Evolutionary conservation across 495 filamentous ascomycete species (phyloP).

Genomic region (Neurospora sp.): DNA sequence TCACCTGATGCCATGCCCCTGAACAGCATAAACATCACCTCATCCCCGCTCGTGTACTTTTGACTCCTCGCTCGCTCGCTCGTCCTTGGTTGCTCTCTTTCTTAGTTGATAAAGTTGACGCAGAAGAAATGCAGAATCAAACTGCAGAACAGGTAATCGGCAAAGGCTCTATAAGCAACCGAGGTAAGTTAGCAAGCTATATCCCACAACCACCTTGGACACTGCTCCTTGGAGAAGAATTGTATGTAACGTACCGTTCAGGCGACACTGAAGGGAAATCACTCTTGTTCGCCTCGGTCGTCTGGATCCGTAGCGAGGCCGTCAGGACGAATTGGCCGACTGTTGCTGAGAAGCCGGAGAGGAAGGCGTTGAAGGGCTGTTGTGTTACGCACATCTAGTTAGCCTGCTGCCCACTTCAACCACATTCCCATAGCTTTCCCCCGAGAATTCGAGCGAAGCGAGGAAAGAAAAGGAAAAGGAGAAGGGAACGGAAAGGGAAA

Average conservation of each 20-base stretch:
- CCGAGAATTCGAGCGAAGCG: no score
- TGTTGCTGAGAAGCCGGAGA: conserved; percentile 87
- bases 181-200: no score
- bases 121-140: conserved; percentile 98
- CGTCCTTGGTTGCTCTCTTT: neutral
- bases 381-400: no score
- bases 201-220: no score
- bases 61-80: neutral
- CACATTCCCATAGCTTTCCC: no score
- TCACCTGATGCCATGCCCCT: neutral
- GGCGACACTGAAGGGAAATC: conserved; percentile 60
- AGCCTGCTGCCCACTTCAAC: no score
- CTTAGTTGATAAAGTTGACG: conserved; percentile 97
- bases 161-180: conserved; percentile 56
- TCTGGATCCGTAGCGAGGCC: conserved; percentile 83
- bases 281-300: conserved; percentile 61
- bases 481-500: no score
- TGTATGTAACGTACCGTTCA: conserved; percentile 41
- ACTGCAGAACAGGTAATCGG: conserved; percentile 91
- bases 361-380: conserved; percentile 97
- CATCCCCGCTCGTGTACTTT: neutral
- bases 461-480: no score
- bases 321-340: conserved; percentile 91
- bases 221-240: no score
- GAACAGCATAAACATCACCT: no score